Conservation (phyloP, 2,329 filamentous ascomycete genomes). For the Leptographium flavum region DNA sequence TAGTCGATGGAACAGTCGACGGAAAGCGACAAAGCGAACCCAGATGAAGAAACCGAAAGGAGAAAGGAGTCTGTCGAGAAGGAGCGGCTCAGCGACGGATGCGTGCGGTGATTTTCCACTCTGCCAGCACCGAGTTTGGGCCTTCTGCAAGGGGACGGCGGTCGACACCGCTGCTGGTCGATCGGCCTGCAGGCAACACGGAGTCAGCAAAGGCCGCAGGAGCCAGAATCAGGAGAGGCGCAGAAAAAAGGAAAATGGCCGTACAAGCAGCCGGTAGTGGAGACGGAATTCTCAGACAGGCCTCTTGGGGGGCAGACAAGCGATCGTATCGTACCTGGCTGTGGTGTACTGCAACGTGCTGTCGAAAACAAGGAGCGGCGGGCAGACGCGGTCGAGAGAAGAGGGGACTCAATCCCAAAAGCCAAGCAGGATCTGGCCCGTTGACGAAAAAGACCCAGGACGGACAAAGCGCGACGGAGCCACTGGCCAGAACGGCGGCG, state of each 20-base stretch:
- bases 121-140: neutral
- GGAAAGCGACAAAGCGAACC: too few relatives aligned
- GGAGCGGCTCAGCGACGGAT: neutral
- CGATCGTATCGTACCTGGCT: too few relatives aligned
- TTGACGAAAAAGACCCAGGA: too few relatives aligned
- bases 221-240: neutral
- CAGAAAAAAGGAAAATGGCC: neutral
- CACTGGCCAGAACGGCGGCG: neutral
- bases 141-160: neutral
- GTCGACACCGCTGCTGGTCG: neutral
- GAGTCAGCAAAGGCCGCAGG: neutral
- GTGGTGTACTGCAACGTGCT: too few relatives aligned
- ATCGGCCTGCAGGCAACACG: neutral
- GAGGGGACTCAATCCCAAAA: neutral
- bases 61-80: conserved; percentile 1
- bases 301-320: too few relatives aligned
- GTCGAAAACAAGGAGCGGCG: neutral
- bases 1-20: neutral
- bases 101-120: neutral
- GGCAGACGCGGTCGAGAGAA: neutral
- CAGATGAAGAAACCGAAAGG: neutral
- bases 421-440: neutral
- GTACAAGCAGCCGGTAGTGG: neutral
- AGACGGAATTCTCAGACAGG: neutral
- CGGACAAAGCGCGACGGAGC: neutral